Evolutionary conservation across 2,329 filamentous ascomycete species (phyloP).

Genomic region (Penicillium sp.): DNA sequence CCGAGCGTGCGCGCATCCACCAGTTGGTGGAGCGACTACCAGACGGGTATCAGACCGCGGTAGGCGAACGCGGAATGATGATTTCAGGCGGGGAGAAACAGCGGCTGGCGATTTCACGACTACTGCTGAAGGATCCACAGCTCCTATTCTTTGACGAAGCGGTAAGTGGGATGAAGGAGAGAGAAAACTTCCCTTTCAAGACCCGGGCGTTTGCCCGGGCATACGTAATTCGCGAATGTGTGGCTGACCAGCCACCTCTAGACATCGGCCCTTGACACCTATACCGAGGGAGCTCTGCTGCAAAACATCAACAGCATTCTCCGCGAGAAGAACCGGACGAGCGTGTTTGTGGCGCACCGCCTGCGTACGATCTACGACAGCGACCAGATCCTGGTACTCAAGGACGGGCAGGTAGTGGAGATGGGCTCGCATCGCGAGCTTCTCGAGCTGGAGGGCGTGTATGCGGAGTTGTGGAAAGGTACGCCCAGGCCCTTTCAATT

Average conservation of each 20-base stretch:
- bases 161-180: constrained; percentile 48
- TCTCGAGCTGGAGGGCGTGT: constrained; percentile 73
- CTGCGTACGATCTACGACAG: constrained; percentile 92
- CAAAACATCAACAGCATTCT: constrained; percentile 92
- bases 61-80: constrained; percentile 95
- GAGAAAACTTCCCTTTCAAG: not conserved
- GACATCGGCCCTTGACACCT: constrained; percentile 87
- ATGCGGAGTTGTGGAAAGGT: constrained; percentile 90
- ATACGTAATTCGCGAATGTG: constrained; percentile 2
- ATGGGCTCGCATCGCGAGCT: constrained; percentile 84
- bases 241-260: constrained; percentile 27
- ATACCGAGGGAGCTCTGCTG: constrained; percentile 89
- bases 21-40: constrained; percentile 79
- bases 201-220: not conserved
- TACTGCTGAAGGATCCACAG: constrained; percentile 87
- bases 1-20: constrained; percentile 81
- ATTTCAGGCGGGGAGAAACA: constrained; percentile 96
- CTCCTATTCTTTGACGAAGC: constrained; percentile 95
- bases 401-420: constrained; percentile 83
- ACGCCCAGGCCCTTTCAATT: constrained; percentile 43
- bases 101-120: constrained; percentile 77
- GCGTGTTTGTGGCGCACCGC: constrained; percentile 92
- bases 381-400: constrained; percentile 88
- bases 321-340: constrained; percentile 84
- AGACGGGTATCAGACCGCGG: constrained; percentile 87